Evolutionary conservation across 306 rosid genomes (phyloP), one percentile per base, ranked within the genome.

Genomic region (Begonia masoniana): DNA sequence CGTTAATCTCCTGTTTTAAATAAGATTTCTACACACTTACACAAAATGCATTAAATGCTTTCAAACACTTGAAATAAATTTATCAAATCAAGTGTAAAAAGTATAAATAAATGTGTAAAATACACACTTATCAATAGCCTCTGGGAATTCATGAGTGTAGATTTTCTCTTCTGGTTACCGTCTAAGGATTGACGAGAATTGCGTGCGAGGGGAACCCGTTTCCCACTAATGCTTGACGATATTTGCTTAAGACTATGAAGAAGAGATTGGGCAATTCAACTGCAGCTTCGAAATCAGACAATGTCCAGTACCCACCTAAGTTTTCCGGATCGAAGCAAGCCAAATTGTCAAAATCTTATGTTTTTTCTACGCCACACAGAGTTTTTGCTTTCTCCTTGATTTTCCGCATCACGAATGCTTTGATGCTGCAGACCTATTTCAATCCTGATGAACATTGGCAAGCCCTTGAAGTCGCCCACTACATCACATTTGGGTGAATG

Each of bases 371-470:
- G 12, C 43, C 70, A 35, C 73, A 59, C 74, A 67, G 43, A 43
- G 47, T 81, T 11, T 76, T 78, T 17, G 67, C 31, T 17, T 51
- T 79, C 24, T 81, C 92, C 59, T 71, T 91, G 67, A 82, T 68
- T 12, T 86, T 91, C 73, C 95, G 94, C 57, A 59, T 86, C 15
- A 59, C 64, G 56, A 91, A 91, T 70, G 76, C 99, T 15, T 42
- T 91, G 42, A 56, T 86, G 36, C 73, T 91, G 52, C 94, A 81
- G 81, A 85, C 74, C 35, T 81, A 83, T 64, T 91, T 91, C 82
- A 91, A 83, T 63, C 99, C 96, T 7, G 99, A 91, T 71, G 99
- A 91, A 76, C 92, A 86, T 60, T 86, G 99, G 96, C 99, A 91
- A 43, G 84, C 92, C 41, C 94, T 87, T 10, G 96, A 91, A 62